A percentile compares a stretch with the other conserved stretches of the same genome.
phyloP scores from a whole-genome alignment of 208 protist genomes.

The Crithidia expoeki region DNA sequence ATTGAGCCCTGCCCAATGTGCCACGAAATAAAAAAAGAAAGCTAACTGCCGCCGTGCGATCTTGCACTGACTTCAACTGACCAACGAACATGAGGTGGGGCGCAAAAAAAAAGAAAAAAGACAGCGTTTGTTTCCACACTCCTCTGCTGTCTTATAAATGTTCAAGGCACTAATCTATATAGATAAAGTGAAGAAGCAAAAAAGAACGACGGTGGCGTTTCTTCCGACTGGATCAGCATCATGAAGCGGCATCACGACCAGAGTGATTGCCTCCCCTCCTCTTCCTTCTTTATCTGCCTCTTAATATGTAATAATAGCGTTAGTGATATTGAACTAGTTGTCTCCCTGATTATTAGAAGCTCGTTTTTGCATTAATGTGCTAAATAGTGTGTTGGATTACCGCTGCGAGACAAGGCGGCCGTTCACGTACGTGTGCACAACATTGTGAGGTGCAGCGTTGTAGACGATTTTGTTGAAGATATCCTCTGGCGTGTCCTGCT shows the following conservation, averaged over 20 bases:
- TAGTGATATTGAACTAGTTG: too few relatives aligned
- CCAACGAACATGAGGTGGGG: neutral
- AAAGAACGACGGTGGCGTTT: too few relatives aligned
- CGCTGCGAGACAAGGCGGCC: conserved; percentile 60
- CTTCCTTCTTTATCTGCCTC: too few relatives aligned
- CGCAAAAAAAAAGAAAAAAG: neutral
- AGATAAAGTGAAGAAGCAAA: too few relatives aligned
- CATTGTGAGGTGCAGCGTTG: conserved; percentile 60
- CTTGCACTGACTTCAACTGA: conserved; percentile 1
- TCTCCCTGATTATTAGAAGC: neutral
- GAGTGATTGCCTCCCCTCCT: too few relatives aligned
- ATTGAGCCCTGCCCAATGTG: too few relatives aligned
- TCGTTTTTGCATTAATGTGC: neutral
- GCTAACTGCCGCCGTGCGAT: neutral
- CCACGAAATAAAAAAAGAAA: conserved; percentile 11
- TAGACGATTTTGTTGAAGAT: conserved; percentile 85
- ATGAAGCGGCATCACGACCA: too few relatives aligned
- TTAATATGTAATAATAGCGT: too few relatives aligned
- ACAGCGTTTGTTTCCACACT: neutral
- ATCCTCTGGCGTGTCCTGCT: conserved; percentile 57
- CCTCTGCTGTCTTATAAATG: neutral
- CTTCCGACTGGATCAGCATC: too few relatives aligned
- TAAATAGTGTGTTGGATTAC: neutral
- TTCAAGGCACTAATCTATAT: neutral
- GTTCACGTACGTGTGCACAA: conserved; percentile 65